Conservation (phyloP, 192 early-diverging fungal species). For the Podila verticillata region DNA sequence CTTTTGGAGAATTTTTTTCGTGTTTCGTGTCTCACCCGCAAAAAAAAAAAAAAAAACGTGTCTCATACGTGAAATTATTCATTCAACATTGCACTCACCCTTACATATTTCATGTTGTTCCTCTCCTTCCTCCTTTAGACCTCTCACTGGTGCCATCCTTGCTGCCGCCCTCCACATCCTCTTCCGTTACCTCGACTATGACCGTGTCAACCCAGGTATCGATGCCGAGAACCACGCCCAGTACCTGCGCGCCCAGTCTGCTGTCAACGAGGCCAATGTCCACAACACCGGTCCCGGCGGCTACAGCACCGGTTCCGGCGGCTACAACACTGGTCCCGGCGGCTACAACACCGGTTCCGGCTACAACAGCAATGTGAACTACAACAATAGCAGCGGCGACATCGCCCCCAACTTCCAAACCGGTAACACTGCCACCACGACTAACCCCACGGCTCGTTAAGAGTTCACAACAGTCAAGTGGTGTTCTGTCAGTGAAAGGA, state of each 20-base stretch:
- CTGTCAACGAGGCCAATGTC: constrained; percentile 4
- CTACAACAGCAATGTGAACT: not conserved
- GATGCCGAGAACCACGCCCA: constrained; percentile 49
- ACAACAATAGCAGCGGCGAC: constrained; percentile 3
- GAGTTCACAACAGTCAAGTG: not conserved
- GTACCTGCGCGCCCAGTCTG: constrained; percentile 25
- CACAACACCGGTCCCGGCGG: not conserved
- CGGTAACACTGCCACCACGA: not conserved
- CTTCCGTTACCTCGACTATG: constrained; percentile 35
- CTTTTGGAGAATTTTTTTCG: constrained; percentile 2
- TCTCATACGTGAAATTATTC: too few relatives aligned
- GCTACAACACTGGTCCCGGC: not conserved
- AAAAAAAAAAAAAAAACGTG: too few relatives aligned
- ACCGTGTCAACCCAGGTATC: constrained; percentile 21
- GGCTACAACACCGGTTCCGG: not conserved
- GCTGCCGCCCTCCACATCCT: constrained; percentile 32
- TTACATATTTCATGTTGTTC: not conserved
- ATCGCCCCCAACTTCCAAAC: not conserved
- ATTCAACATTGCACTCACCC: not conserved
- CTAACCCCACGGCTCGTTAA: not conserved
- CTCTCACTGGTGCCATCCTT: constrained; percentile 30
- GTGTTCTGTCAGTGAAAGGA: not conserved
- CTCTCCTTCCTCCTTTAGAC: constrained; percentile 1
- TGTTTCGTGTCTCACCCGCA: not conserved
- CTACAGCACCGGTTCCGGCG: not conserved